phyloP scores from a whole-genome alignment of 228 moss, liverwort and hornwort species.

The Sphagnum magellanicum region DNA sequence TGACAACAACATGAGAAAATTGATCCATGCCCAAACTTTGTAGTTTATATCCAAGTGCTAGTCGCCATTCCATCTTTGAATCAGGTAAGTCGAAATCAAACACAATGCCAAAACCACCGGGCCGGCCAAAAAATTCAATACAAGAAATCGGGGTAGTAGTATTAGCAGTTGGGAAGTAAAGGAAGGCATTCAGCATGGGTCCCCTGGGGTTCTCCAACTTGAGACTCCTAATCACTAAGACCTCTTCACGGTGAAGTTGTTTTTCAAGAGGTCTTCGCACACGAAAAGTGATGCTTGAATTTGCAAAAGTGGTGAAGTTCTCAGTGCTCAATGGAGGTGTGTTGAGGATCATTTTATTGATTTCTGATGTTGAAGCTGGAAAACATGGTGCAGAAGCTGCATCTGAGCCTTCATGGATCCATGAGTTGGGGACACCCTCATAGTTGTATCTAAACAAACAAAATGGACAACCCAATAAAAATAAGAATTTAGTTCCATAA shows the following conservation, averaged over 20 bases:
- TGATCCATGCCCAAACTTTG: too few species aligned
- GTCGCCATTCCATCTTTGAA: background rate
- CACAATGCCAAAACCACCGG: background rate
- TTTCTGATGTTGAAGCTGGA: background rate
- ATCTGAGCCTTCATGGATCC: background rate
- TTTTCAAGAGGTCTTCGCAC: background rate
- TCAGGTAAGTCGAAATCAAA: background rate
- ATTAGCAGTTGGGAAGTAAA: background rate
- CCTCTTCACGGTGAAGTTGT: background rate
- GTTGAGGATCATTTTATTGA: slow-evolving; percentile 9
- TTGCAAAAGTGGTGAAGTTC: background rate
- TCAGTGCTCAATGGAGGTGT: slow-evolving; percentile 7
- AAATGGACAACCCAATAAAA: too few species aligned
- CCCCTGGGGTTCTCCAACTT: background rate
- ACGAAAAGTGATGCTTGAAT: background rate
- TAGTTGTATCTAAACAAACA: too few species aligned
- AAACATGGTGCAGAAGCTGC: slow-evolving; percentile 11
- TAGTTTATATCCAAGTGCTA: background rate
- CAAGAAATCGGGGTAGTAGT: background rate
- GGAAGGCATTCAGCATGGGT: background rate
- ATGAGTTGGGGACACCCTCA: background rate
- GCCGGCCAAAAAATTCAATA: background rate
- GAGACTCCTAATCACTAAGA: background rate
- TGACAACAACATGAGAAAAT: slow-evolving; percentile 1
- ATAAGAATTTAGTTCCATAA: too few species aligned